phyloP scores from a whole-genome alignment of 2,329 filamentous ascomycete genomes.

The Westerdykella aurantiaca region DNA sequence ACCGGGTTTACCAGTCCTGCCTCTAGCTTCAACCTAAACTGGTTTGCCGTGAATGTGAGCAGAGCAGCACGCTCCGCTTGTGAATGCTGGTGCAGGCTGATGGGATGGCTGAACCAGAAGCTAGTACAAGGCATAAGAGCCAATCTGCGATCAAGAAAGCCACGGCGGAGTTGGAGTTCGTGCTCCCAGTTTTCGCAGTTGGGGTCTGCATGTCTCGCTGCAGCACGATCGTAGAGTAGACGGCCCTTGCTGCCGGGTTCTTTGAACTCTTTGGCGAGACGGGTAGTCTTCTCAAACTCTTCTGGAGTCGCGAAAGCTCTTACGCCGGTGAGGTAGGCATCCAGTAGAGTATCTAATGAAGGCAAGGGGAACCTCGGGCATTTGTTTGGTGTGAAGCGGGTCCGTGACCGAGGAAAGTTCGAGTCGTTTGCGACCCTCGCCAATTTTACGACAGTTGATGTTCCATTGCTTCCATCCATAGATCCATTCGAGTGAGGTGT shows the following conservation, averaged over 20 bases:
- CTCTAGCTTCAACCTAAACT: conserved; percentile 1
- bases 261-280: not conserved
- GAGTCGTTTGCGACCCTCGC: not conserved
- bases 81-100: not conserved
- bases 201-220: not conserved
- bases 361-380: conserved; percentile 1
- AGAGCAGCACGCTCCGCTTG: conserved; percentile 1
- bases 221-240: not conserved
- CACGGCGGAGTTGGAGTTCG: not conserved
- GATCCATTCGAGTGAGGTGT: no score
- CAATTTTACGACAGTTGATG: not conserved
- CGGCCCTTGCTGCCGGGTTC: not conserved
- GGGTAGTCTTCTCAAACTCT: not conserved
- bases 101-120: conserved; percentile 2
- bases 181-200: not conserved
- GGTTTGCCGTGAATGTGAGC: not conserved
- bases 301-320: not conserved
- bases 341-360: not conserved
- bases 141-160: not conserved
- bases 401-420: no score
- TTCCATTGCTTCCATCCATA: not conserved
- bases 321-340: not conserved
- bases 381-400: not conserved
- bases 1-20: not conserved
- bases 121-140: not conserved